A percentile compares a stretch with the other conserved stretches of the same genome.
Conservation (phyloP, 805 yeast genomes). For the Maudiozyma barnettii region DNA sequence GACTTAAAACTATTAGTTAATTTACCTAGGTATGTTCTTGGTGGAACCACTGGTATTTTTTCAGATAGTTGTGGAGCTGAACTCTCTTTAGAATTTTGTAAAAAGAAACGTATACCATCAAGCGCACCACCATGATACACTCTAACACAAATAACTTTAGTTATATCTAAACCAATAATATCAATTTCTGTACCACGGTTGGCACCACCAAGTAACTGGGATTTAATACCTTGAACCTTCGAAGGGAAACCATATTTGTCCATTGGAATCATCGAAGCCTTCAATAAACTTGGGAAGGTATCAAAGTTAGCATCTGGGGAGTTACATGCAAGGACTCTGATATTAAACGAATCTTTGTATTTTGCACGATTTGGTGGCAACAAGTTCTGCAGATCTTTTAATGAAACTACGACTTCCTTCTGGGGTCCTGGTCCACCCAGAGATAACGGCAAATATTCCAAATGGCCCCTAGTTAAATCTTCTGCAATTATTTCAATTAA, state of each 20-base stretch:
- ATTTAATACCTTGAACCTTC: slow-evolving; percentile 20
- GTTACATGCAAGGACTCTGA: slow-evolving; percentile 51
- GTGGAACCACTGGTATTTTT: slow-evolving; percentile 37
- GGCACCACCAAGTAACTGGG: slow-evolving; percentile 20
- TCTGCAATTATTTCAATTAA: slow-evolving; percentile 61
- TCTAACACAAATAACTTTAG: slow-evolving; percentile 41
- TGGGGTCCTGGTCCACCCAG: slow-evolving; percentile 57
- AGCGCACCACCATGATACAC: slow-evolving; percentile 68
- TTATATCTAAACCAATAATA: slow-evolving; percentile 21
- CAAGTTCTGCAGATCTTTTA: slow-evolving; percentile 34
- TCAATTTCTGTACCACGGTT: slow-evolving; percentile 24
- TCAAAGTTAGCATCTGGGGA: slow-evolving; percentile 48
- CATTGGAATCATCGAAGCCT: slow-evolving; percentile 17
- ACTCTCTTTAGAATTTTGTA: slow-evolving; percentile 9
- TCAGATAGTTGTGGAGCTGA: background rate
- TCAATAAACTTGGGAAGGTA: slow-evolving; percentile 33
- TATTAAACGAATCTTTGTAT: slow-evolving; percentile 24
- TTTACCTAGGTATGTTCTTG: slow-evolving; percentile 34
- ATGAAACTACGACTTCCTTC: slow-evolving; percentile 39
- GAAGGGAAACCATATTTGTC: slow-evolving; percentile 20
- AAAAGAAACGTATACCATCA: slow-evolving; percentile 65
- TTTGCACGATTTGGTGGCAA: slow-evolving; percentile 25
- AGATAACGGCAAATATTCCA: slow-evolving; percentile 50
- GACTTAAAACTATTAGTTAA: slow-evolving; percentile 20
- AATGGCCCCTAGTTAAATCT: slow-evolving; percentile 40